phyloP scores from a whole-genome alignment of 2,329 filamentous ascomycete genomes.

The Trichoderma polysporum region DNA sequence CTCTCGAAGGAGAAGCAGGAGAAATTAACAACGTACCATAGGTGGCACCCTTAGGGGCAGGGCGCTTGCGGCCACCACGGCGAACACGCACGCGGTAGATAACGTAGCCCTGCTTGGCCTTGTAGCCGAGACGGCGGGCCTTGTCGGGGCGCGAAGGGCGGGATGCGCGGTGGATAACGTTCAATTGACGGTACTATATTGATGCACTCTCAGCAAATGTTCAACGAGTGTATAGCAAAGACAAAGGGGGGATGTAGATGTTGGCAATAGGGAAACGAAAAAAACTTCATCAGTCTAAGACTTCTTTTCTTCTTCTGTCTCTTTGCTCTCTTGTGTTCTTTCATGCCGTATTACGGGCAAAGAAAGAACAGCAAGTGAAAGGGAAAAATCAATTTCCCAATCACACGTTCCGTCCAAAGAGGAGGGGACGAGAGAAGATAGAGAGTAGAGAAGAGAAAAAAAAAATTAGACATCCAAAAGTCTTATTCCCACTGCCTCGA shows the following conservation, averaged over 20 bases:
- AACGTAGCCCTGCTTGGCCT: constrained; percentile 99
- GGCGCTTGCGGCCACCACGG: constrained; percentile 98
- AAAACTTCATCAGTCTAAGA: not conserved
- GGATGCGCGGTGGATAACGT: constrained; percentile 98
- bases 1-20: not conserved
- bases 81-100: constrained; percentile 99
- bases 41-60: constrained; percentile 95
- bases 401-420: not conserved
- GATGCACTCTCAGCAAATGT: constrained; percentile 99
- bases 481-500: constrained; percentile 12
- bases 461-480: constrained; percentile 1
- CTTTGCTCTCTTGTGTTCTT: not conserved
- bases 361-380: not conserved
- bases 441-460: not conserved
- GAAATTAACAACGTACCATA: constrained; percentile 79
- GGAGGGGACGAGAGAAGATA: not conserved
- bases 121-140: constrained; percentile 99
- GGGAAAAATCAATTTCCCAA: not conserved
- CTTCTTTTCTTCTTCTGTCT: not conserved
- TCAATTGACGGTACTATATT: constrained; percentile 99
- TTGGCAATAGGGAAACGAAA: not conserved
- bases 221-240: constrained; percentile 98
- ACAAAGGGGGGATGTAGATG: constrained; percentile 27
- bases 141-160: constrained; percentile 98
- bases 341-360: not conserved